These are phyloP conservation scores for Microcera coccophila DNA, from an alignment of 2,329 filamentous ascomycete species.

Conservation along the genomic window DNA sequence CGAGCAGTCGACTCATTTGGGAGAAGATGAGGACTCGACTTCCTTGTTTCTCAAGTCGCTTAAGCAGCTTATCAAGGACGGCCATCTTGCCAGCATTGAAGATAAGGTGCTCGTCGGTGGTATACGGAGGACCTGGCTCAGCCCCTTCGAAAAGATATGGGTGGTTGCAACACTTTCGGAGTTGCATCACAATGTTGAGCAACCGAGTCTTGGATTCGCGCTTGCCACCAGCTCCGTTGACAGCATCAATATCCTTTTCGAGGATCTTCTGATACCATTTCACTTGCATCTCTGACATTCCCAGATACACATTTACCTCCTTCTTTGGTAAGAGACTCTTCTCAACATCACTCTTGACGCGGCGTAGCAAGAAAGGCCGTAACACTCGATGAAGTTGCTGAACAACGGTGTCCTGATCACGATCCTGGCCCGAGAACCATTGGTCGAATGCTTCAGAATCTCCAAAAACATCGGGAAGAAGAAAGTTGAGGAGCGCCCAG, in stretches of 20 bases:
- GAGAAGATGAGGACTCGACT: conserved; percentile 98
- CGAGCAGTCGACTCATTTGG: conserved; percentile 95
- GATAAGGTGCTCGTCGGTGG: conserved; percentile 92
- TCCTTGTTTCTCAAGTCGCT: conserved; percentile 76
- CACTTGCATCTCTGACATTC: conserved; percentile 98
- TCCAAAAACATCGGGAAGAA: conserved; percentile 96
- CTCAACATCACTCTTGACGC: conserved; percentile 96
- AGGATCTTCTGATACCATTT: conserved; percentile 99
- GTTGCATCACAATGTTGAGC: conserved; percentile 98
- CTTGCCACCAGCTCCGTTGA: conserved; percentile 94
- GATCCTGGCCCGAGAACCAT: conserved; percentile 90
- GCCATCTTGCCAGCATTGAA: conserved; percentile 97
- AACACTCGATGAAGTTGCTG: conserved; percentile 92
- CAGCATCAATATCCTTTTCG: conserved; percentile 97
- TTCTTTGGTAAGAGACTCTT: conserved; percentile 98
- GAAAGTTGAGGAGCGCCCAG: conserved; percentile 95
- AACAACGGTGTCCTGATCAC: conserved; percentile 91
- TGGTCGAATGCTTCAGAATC: conserved; percentile 96
- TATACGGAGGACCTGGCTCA: conserved; percentile 94
- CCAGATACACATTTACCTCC: conserved; percentile 93
- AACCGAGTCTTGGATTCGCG: conserved; percentile 95
- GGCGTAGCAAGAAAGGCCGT: conserved; percentile 86
- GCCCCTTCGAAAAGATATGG: conserved; percentile 97
- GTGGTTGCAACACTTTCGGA: conserved; percentile 98
- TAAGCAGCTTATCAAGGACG: conserved; percentile 87